Evolutionary conservation across 768 basidiomycete genomes (phyloP).

Genomic region (Lactarius hengduanensis): DNA sequence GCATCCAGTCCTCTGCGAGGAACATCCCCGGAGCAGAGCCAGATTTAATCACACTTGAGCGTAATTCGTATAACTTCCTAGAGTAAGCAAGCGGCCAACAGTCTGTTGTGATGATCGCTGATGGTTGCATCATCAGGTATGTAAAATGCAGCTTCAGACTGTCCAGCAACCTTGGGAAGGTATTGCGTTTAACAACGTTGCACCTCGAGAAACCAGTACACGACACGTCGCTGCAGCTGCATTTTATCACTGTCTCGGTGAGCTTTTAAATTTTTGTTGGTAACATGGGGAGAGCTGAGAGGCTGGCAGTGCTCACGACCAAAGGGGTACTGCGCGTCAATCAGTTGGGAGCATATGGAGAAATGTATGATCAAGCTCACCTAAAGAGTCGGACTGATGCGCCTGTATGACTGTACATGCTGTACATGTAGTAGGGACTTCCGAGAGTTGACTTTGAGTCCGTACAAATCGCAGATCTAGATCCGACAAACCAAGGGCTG

Average conservation of each 20-base stretch:
- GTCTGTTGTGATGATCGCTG: conserved; percentile 1
- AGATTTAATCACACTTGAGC: conserved; percentile 61
- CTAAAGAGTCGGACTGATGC: conserved; percentile 28
- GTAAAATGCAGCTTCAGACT: conserved; percentile 70
- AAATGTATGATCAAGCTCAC: conserved; percentile 44
- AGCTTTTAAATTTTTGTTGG: conserved; percentile 13
- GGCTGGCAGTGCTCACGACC: conserved; percentile 62
- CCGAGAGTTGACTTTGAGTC: conserved; percentile 22
- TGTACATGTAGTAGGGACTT: conserved; percentile 8
- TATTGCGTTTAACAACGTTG: conserved; percentile 64
- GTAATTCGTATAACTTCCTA: conserved; percentile 76
- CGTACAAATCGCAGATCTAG: conserved; percentile 10
- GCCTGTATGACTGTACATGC: not conserved
- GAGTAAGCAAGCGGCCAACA: conserved; percentile 50
- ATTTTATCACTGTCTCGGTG: conserved; percentile 85
- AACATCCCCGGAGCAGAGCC: conserved; percentile 50
- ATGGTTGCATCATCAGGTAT: conserved; percentile 49
- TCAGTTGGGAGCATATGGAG: conserved; percentile 61
- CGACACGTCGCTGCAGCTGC: conserved; percentile 77
- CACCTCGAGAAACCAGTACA: conserved; percentile 63
- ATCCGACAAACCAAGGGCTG: conserved; percentile 1
- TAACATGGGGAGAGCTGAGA: conserved; percentile 2
- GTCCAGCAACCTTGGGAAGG: conserved; percentile 47
- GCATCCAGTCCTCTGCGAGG: conserved; percentile 33
- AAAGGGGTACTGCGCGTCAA: conserved; percentile 64